phyloP scores from a whole-genome alignment of 2,329 filamentous ascomycete species.

The Cercospora sp. region DNA sequence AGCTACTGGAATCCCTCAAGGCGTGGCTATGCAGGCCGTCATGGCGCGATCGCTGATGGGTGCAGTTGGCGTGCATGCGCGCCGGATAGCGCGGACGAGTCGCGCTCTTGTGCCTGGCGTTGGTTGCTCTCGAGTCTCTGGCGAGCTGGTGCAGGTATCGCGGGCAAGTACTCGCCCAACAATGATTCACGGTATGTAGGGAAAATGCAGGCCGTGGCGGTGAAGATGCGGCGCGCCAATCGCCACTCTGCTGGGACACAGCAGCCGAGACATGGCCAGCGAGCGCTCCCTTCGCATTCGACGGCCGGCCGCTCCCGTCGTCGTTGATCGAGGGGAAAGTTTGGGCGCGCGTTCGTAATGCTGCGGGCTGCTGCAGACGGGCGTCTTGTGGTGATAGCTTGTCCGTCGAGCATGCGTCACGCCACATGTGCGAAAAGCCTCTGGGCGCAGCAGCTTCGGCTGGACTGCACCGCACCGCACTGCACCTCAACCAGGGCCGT shows the following conservation, averaged over 20 bases:
- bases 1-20: background rate
- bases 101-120: constrained; percentile 6
- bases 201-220: background rate
- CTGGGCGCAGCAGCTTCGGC: background rate
- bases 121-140: background rate
- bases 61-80: background rate
- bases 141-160: constrained; percentile 11
- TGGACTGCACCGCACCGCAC: background rate
- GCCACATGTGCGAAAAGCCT: background rate
- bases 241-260: background rate
- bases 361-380: background rate
- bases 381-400: background rate
- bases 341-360: background rate
- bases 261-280: background rate
- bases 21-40: constrained; percentile 1
- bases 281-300: background rate
- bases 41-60: constrained; percentile 13
- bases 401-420: background rate
- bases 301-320: background rate
- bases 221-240: background rate
- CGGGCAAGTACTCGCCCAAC: background rate
- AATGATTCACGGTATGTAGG: background rate
- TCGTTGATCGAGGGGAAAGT: background rate
- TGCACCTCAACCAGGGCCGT: background rate
- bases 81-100: constrained; percentile 7